These are phyloP conservation scores for Oropetium thomaeum DNA, from an alignment of 176 grass and related monocot genomes.

Conservation along the genomic window DNA sequence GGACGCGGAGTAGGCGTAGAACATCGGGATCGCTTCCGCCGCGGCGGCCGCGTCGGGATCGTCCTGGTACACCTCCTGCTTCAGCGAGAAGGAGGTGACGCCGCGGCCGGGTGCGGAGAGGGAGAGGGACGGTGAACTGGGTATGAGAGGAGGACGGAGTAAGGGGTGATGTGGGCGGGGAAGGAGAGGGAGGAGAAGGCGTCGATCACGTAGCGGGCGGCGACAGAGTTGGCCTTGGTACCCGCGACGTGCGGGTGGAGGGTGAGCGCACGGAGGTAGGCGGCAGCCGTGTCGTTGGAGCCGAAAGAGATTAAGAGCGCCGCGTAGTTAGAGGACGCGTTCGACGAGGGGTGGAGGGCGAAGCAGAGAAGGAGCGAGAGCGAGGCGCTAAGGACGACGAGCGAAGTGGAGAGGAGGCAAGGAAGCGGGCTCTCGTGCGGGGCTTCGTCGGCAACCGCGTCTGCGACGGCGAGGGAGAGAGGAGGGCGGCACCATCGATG, in stretches of 20 bases:
- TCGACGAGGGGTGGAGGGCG: conserved; percentile 1
- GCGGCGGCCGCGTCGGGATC: conserved; percentile 46
- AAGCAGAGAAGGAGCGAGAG: conserved; percentile 6
- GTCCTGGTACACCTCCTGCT: conserved; percentile 42
- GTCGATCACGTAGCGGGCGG: conserved; percentile 50
- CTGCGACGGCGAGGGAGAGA: not conserved
- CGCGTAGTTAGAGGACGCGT: conserved; percentile 32
- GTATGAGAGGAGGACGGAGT: conserved; percentile 78
- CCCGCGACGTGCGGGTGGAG: conserved; percentile 73
- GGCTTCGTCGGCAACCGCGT: not conserved
- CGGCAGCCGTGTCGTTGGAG: conserved; percentile 65
- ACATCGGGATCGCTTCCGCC: conserved; percentile 52
- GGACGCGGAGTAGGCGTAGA: conserved; percentile 65
- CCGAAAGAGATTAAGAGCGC: conserved; percentile 62
- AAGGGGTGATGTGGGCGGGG: conserved; percentile 48
- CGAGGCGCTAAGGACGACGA: conserved; percentile 10
- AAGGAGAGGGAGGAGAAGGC: conserved; percentile 43
- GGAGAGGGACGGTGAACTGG: conserved; percentile 70
- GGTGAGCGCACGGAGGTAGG: conserved; percentile 68
- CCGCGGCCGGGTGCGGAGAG: conserved; percentile 31
- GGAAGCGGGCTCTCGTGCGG: not conserved
- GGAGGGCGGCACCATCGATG: conserved; percentile 34
- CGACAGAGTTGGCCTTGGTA: conserved; percentile 51
- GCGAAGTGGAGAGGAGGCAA: conserved; percentile 2
- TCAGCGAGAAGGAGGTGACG: conserved; percentile 43